phyloP scores from a whole-genome alignment of 2,329 filamentous ascomycete genomes.

The Sporothrix mexicana region DNA sequence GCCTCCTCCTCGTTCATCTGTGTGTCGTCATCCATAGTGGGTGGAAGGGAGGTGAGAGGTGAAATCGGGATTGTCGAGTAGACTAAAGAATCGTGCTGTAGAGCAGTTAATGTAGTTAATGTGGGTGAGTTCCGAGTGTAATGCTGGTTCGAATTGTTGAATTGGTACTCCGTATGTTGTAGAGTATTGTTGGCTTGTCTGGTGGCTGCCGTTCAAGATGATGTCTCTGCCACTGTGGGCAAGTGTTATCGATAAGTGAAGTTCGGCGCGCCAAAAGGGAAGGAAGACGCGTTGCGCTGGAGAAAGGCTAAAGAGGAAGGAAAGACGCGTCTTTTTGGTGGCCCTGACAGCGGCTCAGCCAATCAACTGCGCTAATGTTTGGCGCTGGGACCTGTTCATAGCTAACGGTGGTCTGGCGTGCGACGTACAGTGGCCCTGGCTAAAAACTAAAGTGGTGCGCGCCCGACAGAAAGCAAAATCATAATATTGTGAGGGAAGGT shows the following conservation, averaged over 20 bases:
- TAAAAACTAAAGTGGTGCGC: conserved; percentile 13
- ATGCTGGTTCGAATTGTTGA: background rate
- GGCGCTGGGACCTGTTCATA: background rate
- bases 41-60: too few relatives aligned
- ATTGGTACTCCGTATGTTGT: background rate
- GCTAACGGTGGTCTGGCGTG: background rate
- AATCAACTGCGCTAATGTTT: background rate
- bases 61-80: background rate
- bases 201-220: background rate
- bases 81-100: background rate
- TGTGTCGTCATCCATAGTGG: conserved; percentile 23
- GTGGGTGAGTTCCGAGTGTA: background rate
- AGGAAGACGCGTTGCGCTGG: conserved; percentile 27
- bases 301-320: conserved; percentile 12
- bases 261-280: background rate
- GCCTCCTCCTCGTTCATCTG: conserved; percentile 44
- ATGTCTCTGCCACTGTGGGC: background rate
- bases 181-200: background rate
- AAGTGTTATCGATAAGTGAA: conserved; percentile 29
- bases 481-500: conserved; percentile 25
- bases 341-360: background rate
- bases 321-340: conserved; percentile 30
- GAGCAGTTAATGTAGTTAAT: background rate
- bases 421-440: background rate
- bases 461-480: conserved; percentile 12